These are phyloP conservation scores for Acarospora socialis DNA, from an alignment of 2,329 filamentous ascomycete species.

Conservation along the genomic window DNA sequence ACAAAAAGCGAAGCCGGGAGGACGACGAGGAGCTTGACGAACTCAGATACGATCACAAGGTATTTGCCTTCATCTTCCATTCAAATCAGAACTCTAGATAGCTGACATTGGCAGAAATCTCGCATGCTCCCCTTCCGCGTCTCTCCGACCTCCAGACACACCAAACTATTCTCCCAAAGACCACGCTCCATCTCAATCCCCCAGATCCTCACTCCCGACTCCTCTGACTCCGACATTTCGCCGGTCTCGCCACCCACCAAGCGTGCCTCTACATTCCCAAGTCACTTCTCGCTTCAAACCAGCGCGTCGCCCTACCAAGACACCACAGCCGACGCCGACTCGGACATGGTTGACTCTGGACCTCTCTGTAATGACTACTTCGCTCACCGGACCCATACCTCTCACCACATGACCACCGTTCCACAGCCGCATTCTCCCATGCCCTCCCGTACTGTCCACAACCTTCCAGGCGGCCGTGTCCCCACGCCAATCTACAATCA, in stretches of 20 bases:
- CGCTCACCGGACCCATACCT: slow-evolving; percentile 1
- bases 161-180: slow-evolving; percentile 12
- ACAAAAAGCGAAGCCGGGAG: too few relatives aligned
- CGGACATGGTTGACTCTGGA: slow-evolving; percentile 18
- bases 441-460: slow-evolving; percentile 7
- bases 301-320: slow-evolving; percentile 6
- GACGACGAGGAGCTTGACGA: slow-evolving; percentile 8
- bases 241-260: too few relatives aligned
- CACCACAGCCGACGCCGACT: slow-evolving; percentile 17
- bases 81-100: too few relatives aligned
- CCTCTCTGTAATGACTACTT: slow-evolving; percentile 12
- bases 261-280: too few relatives aligned
- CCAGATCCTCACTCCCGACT: slow-evolving; percentile 14
- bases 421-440: slow-evolving; percentile 14
- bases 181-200: slow-evolving; percentile 7
- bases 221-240: slow-evolving; percentile 24
- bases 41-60: slow-evolving; percentile 7
- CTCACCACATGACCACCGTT: too few relatives aligned
- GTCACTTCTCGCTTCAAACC: too few relatives aligned
- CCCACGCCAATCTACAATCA: slow-evolving; percentile 21
- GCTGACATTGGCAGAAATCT: slow-evolving; percentile 19
- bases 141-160: slow-evolving; percentile 16
- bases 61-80: too few relatives aligned
- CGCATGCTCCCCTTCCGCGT: slow-evolving; percentile 21
- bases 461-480: slow-evolving; percentile 17